Percentiles rank a stretch among this genome's conserved stretches.
Evolutionary conservation across 805 yeast genomes (phyloP).

Genomic region (Cephaloascus fragrans): DNA sequence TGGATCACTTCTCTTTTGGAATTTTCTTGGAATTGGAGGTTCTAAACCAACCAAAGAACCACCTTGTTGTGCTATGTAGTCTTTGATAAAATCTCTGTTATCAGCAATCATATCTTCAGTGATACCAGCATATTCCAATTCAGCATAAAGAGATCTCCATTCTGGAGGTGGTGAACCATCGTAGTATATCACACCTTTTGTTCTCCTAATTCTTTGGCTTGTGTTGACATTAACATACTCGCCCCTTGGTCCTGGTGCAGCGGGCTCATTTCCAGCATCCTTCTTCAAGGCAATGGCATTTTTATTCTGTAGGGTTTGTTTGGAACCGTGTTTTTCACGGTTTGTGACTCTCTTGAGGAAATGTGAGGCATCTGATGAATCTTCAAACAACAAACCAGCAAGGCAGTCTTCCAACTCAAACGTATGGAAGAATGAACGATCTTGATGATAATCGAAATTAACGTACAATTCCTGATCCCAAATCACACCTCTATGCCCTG

Average conservation of each 20-base stretch:
- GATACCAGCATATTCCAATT: conserved; percentile 70
- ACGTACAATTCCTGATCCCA: conserved; percentile 97
- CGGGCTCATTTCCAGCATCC: conserved; percentile 21
- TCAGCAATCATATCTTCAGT: conserved; percentile 85
- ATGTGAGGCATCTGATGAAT: conserved; percentile 77
- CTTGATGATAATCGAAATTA: conserved; percentile 85
- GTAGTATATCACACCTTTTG: conserved; percentile 56
- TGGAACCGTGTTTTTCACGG: conserved; percentile 77
- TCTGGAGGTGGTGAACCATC: conserved; percentile 78
- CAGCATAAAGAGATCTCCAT: conserved; percentile 69
- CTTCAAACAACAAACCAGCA: conserved; percentile 84
- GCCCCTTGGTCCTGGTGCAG: conserved; percentile 57
- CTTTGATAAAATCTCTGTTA: conserved; percentile 72
- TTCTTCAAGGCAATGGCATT: conserved; percentile 78
- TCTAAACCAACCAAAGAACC: conserved; percentile 77
- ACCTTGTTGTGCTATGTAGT: conserved; percentile 63
- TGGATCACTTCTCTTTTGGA: conserved; percentile 19
- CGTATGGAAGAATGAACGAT: conserved; percentile 87
- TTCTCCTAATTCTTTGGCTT: conserved; percentile 45
- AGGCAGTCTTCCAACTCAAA: conserved; percentile 88
- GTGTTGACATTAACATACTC: conserved; percentile 37
- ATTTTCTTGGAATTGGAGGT: conserved; percentile 71
- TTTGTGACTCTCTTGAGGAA: conserved; percentile 69
- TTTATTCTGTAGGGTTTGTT: conserved; percentile 76
- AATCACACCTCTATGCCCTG: conserved; percentile 74